Conservation (phyloP, 2,329 filamentous ascomycete genomes). For the Rhinocladiella similis region DNA sequence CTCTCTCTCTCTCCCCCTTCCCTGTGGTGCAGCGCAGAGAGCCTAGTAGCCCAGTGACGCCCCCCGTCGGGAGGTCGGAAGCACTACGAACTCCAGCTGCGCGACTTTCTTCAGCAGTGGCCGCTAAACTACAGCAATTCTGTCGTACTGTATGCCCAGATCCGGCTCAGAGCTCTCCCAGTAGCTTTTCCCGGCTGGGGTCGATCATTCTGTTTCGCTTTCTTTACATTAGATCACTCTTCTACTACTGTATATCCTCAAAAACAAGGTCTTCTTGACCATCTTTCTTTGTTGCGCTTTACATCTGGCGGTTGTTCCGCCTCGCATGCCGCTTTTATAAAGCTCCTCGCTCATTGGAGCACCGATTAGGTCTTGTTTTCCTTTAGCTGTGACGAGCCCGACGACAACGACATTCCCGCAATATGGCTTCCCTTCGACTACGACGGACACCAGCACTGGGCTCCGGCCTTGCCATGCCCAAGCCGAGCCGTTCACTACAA, state of each 20-base stretch:
- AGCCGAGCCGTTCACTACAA: conserved; percentile 12
- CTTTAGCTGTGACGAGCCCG: conserved; percentile 6
- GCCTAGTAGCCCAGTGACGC: too few species aligned
- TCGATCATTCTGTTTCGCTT: conserved; percentile 5
- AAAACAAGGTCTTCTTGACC: background rate
- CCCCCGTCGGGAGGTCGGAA: background rate
- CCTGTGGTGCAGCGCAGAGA: too few species aligned
- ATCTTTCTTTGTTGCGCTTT: conserved; percentile 7
- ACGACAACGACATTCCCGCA: conserved; percentile 2
- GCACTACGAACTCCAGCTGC: background rate
- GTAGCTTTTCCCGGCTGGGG: conserved; percentile 9
- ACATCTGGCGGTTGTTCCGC: conserved; percentile 17
- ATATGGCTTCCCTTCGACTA: conserved; percentile 27
- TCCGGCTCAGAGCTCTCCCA: conserved; percentile 13
- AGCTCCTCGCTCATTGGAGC: conserved; percentile 22
- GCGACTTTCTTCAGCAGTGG: conserved; percentile 5
- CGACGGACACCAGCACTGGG: conserved; percentile 25
- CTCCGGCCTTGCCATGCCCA: conserved; percentile 22
- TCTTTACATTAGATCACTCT: background rate
- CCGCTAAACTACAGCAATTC: too few species aligned
- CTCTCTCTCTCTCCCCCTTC: too few species aligned
- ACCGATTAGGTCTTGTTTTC: conserved; percentile 11
- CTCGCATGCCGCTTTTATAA: conserved; percentile 20
- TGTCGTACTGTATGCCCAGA: conserved; percentile 16
- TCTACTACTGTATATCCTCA: background rate